Conservation (phyloP, 1,284 basidiomycete species). For the Rhodotorula sp. region DNA sequence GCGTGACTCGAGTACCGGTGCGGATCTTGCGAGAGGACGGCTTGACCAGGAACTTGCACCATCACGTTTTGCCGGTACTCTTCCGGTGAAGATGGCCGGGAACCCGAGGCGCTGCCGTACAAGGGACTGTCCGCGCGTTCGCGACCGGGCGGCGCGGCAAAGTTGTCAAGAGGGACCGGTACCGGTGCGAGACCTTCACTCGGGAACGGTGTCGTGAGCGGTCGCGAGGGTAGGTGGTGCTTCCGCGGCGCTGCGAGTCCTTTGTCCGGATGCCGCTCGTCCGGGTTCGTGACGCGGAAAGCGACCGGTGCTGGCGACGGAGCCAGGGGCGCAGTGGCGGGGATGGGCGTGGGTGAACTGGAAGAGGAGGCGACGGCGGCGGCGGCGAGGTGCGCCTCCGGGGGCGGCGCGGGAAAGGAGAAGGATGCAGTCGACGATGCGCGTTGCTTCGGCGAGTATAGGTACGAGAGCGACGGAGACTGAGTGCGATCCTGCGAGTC, state of each 20-base stretch:
- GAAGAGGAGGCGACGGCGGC: not conserved
- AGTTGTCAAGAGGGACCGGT: constrained; percentile 33
- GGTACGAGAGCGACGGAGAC: not conserved
- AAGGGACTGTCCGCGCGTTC: not conserved
- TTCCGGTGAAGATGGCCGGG: not conserved
- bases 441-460: not conserved
- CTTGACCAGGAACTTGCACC: constrained; percentile 23
- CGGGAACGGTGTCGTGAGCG: constrained; percentile 27
- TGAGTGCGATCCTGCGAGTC: constrained; percentile 3
- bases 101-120: not conserved
- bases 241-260: not conserved
- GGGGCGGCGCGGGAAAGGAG: constrained; percentile 12
- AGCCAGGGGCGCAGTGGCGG: not conserved
- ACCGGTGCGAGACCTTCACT: constrained; percentile 6
- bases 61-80: constrained; percentile 4
- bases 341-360: not conserved
- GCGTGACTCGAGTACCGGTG: constrained; percentile 1
- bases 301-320: constrained; percentile 2
- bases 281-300: constrained; percentile 4
- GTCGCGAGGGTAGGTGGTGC: constrained; percentile 33
- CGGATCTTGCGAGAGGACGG: constrained; percentile 1
- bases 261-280: not conserved
- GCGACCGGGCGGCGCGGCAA: constrained; percentile 14
- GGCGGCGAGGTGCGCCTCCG: not conserved
- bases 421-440: not conserved